phyloP scores from a whole-genome alignment of 306 rosid genomes.

The Pterocarpus santalinus region DNA sequence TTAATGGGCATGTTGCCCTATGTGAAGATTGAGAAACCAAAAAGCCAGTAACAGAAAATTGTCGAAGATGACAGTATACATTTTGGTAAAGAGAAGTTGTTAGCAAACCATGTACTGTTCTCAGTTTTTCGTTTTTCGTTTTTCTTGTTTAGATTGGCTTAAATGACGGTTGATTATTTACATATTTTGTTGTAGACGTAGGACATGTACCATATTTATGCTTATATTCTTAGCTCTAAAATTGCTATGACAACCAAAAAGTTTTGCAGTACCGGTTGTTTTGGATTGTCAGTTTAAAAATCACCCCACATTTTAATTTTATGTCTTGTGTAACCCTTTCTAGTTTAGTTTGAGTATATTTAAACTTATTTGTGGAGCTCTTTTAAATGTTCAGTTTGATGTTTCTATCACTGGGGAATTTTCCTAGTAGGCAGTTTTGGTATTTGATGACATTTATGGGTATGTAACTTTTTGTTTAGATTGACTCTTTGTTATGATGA shows the following conservation, averaged over 20 bases:
- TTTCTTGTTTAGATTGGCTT: constrained; percentile 48
- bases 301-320: constrained; percentile 33
- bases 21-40: constrained; percentile 83
- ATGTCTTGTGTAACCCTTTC: constrained; percentile 36
- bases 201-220: constrained; percentile 61
- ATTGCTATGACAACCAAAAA: constrained; percentile 40
- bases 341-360: constrained; percentile 33
- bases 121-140: constrained; percentile 29
- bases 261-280: constrained; percentile 45
- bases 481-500: background rate
- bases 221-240: constrained; percentile 27
- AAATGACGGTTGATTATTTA: constrained; percentile 37
- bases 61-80: constrained; percentile 47
- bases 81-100: constrained; percentile 38
- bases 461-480: background rate
- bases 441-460: constrained; percentile 10
- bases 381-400: constrained; percentile 18
- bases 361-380: constrained; percentile 37
- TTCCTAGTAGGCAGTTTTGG: constrained; percentile 12
- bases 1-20: constrained; percentile 75
- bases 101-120: constrained; percentile 32
- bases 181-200: constrained; percentile 54
- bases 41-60: constrained; percentile 61
- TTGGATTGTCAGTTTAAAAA: constrained; percentile 38
- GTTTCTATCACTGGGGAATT: constrained; percentile 19